These are phyloP conservation scores for Huntiella omanensis DNA, from an alignment of 2,329 filamentous ascomycete genomes.

Conservation along the genomic window DNA sequence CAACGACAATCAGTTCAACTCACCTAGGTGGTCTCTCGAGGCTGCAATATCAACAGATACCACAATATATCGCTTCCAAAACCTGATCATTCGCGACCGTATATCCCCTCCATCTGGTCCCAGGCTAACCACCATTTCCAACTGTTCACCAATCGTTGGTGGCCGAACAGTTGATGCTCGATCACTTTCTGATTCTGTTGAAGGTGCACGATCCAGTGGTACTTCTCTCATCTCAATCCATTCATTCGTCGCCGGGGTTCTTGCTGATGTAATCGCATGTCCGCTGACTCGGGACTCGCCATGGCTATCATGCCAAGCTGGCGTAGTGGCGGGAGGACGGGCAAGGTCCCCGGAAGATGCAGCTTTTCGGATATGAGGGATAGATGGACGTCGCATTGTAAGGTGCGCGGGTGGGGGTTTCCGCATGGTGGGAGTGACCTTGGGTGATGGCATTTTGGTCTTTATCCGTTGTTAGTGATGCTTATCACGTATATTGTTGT, in stretches of 20 bases:
- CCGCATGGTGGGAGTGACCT: background rate
- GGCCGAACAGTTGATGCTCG: background rate
- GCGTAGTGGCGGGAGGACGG: background rate
- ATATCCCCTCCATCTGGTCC: background rate
- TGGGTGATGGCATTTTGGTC: background rate
- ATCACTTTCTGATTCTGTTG: background rate
- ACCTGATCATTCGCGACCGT: background rate
- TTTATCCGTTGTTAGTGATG: background rate
- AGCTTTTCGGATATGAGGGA: background rate
- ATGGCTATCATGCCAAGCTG: background rate
- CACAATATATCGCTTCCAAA: conserved; percentile 7
- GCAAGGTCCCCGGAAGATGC: background rate
- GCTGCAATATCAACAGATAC: conserved; percentile 8
- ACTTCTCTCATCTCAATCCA: conserved; percentile 9
- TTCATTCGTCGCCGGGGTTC: background rate
- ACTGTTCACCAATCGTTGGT: background rate
- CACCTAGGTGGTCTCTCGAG: conserved; percentile 10
- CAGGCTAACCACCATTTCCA: background rate
- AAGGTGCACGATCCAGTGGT: background rate
- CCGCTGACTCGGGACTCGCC: background rate
- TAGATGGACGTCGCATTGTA: background rate
- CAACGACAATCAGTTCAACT: background rate
- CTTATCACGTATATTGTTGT: background rate
- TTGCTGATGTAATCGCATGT: background rate
- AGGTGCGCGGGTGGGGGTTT: background rate